Percentiles rank a stretch among this genome's conserved stretches.
Conservation (phyloP, 2,329 filamentous ascomycete genomes). For the Trichophyton schoenleinii region DNA sequence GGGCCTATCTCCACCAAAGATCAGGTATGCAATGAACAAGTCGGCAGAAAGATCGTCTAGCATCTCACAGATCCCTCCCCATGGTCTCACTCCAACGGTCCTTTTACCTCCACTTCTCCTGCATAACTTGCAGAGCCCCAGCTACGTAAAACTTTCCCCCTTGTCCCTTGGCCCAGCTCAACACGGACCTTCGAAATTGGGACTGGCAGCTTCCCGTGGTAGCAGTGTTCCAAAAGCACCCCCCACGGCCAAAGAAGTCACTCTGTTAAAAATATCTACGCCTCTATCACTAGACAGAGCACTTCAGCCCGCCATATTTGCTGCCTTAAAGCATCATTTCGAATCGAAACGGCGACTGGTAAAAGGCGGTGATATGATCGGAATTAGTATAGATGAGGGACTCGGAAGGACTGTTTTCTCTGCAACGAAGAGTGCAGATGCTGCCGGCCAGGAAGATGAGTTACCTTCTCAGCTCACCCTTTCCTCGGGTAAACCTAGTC, state of each 20-base stretch:
- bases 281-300: slow-evolving; percentile 76
- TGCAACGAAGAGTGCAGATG: slow-evolving; percentile 40
- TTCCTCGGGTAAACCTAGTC: slow-evolving; percentile 7
- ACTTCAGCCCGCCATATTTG: slow-evolving; percentile 73
- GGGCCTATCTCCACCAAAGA: slow-evolving; percentile 44
- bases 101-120: slow-evolving; percentile 80
- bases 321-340: slow-evolving; percentile 79
- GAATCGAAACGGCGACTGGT: slow-evolving; percentile 70
- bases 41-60: slow-evolving; percentile 41
- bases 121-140: slow-evolving; percentile 67
- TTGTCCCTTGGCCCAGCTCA: slow-evolving; percentile 23
- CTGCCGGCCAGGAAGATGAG: slow-evolving; percentile 60
- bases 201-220: slow-evolving; percentile 41
- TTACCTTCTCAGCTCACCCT: slow-evolving; percentile 12
- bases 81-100: slow-evolving; percentile 45
- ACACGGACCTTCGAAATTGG: slow-evolving; percentile 43
- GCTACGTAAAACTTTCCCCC: slow-evolving; percentile 66
- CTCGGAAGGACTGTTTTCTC: slow-evolving; percentile 74
- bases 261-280: slow-evolving; percentile 75
- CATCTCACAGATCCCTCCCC: slow-evolving; percentile 37
- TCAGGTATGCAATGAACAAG: slow-evolving; percentile 43
- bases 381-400: slow-evolving; percentile 75
- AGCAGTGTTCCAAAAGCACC: slow-evolving; percentile 37
- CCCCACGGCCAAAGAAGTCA: slow-evolving; percentile 62
- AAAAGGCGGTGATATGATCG: slow-evolving; percentile 76